phyloP scores from a whole-genome alignment of 1,139 yeast genomes.

The Taiozyma onychis region DNA sequence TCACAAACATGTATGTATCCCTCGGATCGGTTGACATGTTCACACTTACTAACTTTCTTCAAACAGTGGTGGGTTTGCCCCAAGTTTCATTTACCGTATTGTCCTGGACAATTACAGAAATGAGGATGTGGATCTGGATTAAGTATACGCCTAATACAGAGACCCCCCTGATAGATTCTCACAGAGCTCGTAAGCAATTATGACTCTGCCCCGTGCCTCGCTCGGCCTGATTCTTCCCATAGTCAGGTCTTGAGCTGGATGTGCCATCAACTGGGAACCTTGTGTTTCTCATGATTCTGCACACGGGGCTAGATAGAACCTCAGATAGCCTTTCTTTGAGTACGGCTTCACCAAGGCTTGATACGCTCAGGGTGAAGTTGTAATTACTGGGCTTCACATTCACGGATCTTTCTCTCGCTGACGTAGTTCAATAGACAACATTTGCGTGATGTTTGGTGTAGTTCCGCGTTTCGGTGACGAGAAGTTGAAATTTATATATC shows the following conservation, averaged over 20 bases:
- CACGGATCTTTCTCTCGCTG: neutral
- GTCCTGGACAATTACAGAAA: constrained; percentile 90
- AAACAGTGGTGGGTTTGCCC: constrained; percentile 85
- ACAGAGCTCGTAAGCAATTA: neutral
- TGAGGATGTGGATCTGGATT: constrained; percentile 61
- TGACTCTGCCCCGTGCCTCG: constrained; percentile 33
- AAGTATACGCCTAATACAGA: constrained; percentile 1
- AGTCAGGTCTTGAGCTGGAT: constrained; percentile 40
- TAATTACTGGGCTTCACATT: constrained; percentile 65
- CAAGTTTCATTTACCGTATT: constrained; percentile 91
- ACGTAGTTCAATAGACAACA: neutral
- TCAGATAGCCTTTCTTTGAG: constrained; percentile 55
- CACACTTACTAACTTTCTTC: constrained; percentile 17
- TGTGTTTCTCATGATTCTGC: neutral
- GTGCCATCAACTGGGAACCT: constrained; percentile 13
- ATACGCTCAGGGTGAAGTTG: constrained; percentile 55
- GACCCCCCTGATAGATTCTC: neutral
- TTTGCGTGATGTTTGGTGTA: neutral
- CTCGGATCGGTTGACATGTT: neutral
- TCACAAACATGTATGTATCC: constrained; percentile 63
- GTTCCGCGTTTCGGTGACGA: neutral
- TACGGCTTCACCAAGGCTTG: constrained; percentile 60
- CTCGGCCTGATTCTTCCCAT: constrained; percentile 26
- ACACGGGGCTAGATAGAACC: constrained; percentile 53
- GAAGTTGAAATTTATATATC: neutral